These are phyloP conservation scores for Nemophila menziesii DNA, from an alignment of 257 asterid species.

Conservation along the genomic window DNA sequence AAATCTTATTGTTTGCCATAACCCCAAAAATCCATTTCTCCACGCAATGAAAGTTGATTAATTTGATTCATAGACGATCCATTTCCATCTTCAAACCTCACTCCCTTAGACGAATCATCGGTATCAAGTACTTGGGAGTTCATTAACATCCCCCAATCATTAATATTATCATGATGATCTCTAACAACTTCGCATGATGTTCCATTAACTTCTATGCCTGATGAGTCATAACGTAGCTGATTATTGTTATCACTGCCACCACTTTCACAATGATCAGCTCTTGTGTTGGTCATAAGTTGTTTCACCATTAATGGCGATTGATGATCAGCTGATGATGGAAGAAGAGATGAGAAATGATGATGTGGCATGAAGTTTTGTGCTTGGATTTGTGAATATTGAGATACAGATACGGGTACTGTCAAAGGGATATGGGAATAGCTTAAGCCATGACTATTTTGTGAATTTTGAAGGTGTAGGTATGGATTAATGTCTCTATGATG, in stretches of 20 bases:
- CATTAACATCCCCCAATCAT: conserved; percentile 38
- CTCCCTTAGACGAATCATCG: conserved; percentile 20
- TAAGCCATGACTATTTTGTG: conserved; percentile 12
- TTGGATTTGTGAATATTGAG: conserved; percentile 23
- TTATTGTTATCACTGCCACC: conserved; percentile 30
- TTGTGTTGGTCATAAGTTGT: conserved; percentile 38
- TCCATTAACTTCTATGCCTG: conserved; percentile 22
- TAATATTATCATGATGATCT: conserved; percentile 23
- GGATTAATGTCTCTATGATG: conserved; percentile 12
- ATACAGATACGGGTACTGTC: conserved; percentile 15
- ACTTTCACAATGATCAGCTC: conserved; percentile 38
- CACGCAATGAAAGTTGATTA: conserved; percentile 37
- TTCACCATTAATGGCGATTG: conserved; percentile 27
- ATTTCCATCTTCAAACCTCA: conserved; percentile 19
- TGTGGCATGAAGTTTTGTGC: conserved; percentile 32
- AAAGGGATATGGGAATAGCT: conserved; percentile 28
- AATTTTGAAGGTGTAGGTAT: conserved; percentile 21
- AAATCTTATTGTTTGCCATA: conserved; percentile 24
- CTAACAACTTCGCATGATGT: conserved; percentile 11
- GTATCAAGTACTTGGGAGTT: conserved; percentile 12
- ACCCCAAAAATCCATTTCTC: conserved; percentile 83
- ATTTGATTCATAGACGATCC: conserved; percentile 28
- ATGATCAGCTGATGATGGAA: too few species aligned
- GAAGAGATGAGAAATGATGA: conserved; percentile 19
- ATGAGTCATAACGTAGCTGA: conserved; percentile 18